phyloP scores from a whole-genome alignment of 1,139 yeast genomes.

The Magnusiomyces ingens region DNA sequence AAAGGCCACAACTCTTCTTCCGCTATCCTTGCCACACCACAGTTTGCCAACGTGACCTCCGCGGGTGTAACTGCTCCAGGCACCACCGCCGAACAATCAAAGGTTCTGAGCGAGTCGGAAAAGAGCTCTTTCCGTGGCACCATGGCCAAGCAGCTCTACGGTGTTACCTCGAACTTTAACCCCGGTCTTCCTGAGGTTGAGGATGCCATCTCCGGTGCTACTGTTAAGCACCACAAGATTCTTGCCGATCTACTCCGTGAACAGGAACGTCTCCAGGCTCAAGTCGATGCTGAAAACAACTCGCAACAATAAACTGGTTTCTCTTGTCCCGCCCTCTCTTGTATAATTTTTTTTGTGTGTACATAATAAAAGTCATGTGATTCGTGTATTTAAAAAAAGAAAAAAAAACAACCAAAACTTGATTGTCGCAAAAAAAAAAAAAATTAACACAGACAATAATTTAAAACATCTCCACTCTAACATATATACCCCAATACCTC shows the following conservation, averaged over 20 bases:
- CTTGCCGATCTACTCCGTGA: neutral
- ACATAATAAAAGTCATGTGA: too few species aligned
- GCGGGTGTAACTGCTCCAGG: conserved; percentile 3
- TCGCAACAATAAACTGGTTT: too few species aligned
- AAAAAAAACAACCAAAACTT: neutral
- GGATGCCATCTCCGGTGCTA: conserved; percentile 36
- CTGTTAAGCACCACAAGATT: conserved; percentile 1
- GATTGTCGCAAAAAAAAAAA: neutral
- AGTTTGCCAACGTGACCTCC: neutral
- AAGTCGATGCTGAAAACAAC: too few species aligned
- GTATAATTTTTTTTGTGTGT: too few species aligned
- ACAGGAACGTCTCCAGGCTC: neutral
- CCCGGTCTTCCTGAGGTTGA: conserved; percentile 46
- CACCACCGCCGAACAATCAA: neutral
- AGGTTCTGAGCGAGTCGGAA: neutral
- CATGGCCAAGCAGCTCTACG: conserved; percentile 20
- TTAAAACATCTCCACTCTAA: neutral
- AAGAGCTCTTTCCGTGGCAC: too few species aligned
- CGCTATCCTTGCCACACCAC: neutral
- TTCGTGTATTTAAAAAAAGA: neutral
- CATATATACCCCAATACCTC: neutral
- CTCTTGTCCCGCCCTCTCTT: too few species aligned
- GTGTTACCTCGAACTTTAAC: conserved; percentile 34
- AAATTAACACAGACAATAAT: too few species aligned
- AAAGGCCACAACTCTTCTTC: too few species aligned